Percentiles rank a stretch among this genome's conserved stretches.
Evolutionary conservation across 148 eudicot species (phyloP).

Genomic region (Bassia scoparia): DNA sequence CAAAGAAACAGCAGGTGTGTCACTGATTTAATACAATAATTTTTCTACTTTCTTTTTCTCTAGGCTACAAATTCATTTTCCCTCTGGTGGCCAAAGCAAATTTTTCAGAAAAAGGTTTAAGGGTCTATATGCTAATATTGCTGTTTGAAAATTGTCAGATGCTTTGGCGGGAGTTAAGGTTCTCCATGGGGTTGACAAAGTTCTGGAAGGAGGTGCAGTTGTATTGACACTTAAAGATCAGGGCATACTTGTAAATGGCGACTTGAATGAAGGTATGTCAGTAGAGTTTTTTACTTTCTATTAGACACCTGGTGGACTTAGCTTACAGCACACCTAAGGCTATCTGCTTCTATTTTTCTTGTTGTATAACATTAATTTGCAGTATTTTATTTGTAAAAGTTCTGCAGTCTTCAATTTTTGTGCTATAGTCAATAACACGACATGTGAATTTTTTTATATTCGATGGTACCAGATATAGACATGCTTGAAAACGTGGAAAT

Average conservation of each 20-base stretch:
- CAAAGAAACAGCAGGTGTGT: constrained; percentile 38
- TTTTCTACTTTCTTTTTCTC: not conserved
- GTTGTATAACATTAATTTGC: not conserved
- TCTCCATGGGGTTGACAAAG: constrained; percentile 96
- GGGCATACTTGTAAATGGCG: constrained; percentile 88
- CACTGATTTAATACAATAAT: not conserved
- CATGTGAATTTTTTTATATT: constrained; percentile 3
- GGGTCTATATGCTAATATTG: constrained; percentile 1
- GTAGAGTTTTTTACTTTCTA: not conserved
- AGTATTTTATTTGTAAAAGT: constrained; percentile 27
- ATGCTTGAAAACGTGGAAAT: constrained; percentile 98
- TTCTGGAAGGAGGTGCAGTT: constrained; percentile 94
- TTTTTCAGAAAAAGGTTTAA: not conserved
- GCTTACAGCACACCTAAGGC: not conserved
- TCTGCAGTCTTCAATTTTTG: not conserved
- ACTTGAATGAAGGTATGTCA: constrained; percentile 66
- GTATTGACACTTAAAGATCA: constrained; percentile 97
- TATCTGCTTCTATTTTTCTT: not conserved
- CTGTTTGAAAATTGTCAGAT: constrained; percentile 33
- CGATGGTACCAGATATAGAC: constrained; percentile 62
- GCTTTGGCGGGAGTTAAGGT: constrained; percentile 81
- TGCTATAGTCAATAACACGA: not conserved
- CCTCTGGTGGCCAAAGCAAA: not conserved
- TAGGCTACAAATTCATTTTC: not conserved
- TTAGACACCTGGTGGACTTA: not conserved